Evolutionary conservation across 805 yeast species (phyloP).

Genomic region (Saturnispora gosingensis): DNA sequence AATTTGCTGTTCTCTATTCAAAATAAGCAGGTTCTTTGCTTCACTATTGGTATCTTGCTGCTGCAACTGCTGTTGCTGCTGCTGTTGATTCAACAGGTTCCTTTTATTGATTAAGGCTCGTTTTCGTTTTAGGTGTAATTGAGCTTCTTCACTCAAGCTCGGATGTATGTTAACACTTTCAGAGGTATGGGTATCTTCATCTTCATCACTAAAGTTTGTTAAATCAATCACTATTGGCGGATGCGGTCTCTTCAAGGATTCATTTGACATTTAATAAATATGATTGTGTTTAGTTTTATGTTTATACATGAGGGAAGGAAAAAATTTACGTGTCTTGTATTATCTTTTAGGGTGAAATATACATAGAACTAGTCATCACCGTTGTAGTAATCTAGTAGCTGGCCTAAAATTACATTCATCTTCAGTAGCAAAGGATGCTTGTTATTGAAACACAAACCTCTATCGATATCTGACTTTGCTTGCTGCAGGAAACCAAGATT

Average conservation of each 20-base stretch:
- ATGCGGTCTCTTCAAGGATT: neutral
- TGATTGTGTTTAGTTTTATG: neutral
- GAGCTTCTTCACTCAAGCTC: neutral
- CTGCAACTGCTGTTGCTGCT: neutral
- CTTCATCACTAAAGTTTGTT: constrained; percentile 3
- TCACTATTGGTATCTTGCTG: neutral
- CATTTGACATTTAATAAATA: neutral
- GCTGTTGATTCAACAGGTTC: neutral
- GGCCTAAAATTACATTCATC: constrained; percentile 39
- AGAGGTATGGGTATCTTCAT: neutral
- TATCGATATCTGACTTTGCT: constrained; percentile 59
- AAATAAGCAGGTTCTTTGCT: neutral
- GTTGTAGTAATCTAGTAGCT: constrained; percentile 45
- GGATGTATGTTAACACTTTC: neutral
- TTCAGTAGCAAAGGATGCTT: constrained; percentile 39
- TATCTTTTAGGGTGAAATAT: neutral
- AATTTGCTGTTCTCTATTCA: neutral
- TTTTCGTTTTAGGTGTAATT: neutral
- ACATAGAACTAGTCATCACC: constrained; percentile 34
- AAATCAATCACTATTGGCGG: constrained; percentile 1
- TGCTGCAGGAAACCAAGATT: constrained; percentile 54
- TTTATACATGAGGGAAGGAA: neutral
- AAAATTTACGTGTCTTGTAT: neutral
- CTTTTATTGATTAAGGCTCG: neutral
- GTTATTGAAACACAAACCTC: constrained; percentile 60